Base-by-base conservation (phyloP, 768 basidiomycete genomes). In the Phylloporus rhodoxanthus region DNA sequence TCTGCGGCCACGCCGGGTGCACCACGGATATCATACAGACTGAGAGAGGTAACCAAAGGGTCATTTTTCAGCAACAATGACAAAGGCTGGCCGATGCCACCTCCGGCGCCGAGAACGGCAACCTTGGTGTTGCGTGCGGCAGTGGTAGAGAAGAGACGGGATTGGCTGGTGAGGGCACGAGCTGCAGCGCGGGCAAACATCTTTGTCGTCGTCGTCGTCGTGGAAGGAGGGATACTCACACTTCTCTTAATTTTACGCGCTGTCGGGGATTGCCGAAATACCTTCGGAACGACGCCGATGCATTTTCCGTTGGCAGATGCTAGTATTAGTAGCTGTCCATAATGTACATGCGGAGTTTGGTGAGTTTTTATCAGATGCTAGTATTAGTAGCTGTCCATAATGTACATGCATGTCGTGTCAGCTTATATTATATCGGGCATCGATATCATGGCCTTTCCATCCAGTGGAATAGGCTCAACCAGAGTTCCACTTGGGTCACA, bases 41-140 rank as follows among this genome's bases (percentile, higher is more conserved):
- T 87, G 65, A 97, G 73, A 55, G 85, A 81, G 47, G 82, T 82
- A 67, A 96, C 88, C 59, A 93, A 75, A 37, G 91, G 91, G 76
- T 99, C 88, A 57, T 74, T 81, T 79, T 98, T 97, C 68, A 97
- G 83, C 49, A 63, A 48, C 55, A 98, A 75, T 42, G 92, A 95
- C 62, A 97, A 76, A 65, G 95, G 94, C 71, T 98, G 95, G 68
- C 95, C 95, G 69, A 98, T 98, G 71, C 95, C 95, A 78, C 95
- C 95, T 62, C 91, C 95, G 54, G 96, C 96, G 62, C 95, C 95
- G 68, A 96, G 89, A 53, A 99, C 94, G 44, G 89, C 88, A 68
- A 96, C 95, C 76, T 93, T 94, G 58, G 84, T 85, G 56, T 77
- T 78, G 62, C 83, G 79, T 39, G 82, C 65, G 21, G 80, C 74